phyloP scores from a whole-genome alignment of 805 yeast species.

The Candida gorgasii region DNA sequence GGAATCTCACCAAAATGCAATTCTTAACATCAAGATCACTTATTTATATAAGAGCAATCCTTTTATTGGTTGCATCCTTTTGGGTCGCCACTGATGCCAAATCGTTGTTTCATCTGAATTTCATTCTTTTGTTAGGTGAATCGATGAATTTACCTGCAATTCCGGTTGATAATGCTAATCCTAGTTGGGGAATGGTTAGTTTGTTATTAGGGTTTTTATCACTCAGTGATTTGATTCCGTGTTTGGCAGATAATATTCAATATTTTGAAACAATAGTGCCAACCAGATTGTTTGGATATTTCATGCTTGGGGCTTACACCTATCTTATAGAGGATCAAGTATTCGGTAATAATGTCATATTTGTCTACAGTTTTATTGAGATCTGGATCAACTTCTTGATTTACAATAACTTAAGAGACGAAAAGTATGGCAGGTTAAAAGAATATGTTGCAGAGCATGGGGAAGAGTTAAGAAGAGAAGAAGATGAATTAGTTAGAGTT shows the following conservation, averaged over 20 bases:
- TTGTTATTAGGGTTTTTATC: slow-evolving; percentile 47
- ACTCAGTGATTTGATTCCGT: slow-evolving; percentile 59
- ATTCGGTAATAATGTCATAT: slow-evolving; percentile 63
- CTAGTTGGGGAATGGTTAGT: slow-evolving; percentile 51
- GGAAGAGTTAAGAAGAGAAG: slow-evolving; percentile 31
- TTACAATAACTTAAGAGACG: slow-evolving; percentile 64
- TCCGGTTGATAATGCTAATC: slow-evolving; percentile 36
- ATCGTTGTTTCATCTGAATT: slow-evolving; percentile 44
- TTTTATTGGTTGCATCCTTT: slow-evolving; percentile 46
- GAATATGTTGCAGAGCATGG: slow-evolving; percentile 40
- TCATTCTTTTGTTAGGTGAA: slow-evolving; percentile 53
- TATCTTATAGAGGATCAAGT: slow-evolving; percentile 46
- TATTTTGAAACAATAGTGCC: slow-evolving; percentile 67
- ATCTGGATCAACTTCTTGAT: slow-evolving; percentile 69
- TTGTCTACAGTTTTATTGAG: slow-evolving; percentile 61
- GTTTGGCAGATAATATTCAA: slow-evolving; percentile 45
- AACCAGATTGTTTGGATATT: slow-evolving; percentile 50
- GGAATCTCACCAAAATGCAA: slow-evolving; percentile 40
- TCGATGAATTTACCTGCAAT: slow-evolving; percentile 54
- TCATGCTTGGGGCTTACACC: slow-evolving; percentile 50
- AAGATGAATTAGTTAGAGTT: slow-evolving; percentile 31
- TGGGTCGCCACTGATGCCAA: slow-evolving; percentile 49
- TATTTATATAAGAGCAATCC: slow-evolving; percentile 47
- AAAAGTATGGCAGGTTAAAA: slow-evolving; percentile 51
- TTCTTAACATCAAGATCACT: slow-evolving; percentile 52